Base-by-base conservation (phyloP, 2,329 filamentous ascomycete species). In the Verticillium klebahnii region DNA sequence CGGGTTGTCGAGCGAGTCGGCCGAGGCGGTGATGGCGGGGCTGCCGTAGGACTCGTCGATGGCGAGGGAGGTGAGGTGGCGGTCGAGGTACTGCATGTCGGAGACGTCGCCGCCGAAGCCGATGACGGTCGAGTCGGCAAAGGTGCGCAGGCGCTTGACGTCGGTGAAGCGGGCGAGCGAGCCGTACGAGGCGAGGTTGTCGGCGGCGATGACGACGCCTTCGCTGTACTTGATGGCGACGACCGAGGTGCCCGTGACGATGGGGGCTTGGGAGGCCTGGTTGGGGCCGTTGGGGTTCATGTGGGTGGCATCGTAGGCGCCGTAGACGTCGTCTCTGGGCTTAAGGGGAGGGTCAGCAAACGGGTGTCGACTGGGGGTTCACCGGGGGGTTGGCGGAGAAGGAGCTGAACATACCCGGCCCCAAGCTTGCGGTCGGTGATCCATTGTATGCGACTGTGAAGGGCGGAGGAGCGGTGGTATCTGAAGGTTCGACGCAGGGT, bases 11-110 rank as follows among this genome's bases (percentile, higher is more conserved):
- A 45, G 58, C 8, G 40, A 25, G 39, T 58, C 57, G 52, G 66
- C 63, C 52, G 75, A 74, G 71, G 82, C 78, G 64, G 72, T 77
- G 56, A 62, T 72, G 67, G 72, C 74, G 64, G 72, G 76, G 67
- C 70, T 73, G 67, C 76, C 84, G 82, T 99, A 98, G 74, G 92
- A 90, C 82, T 98, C 93, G 75, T 90, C 85, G 76, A 96, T 92
- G 74, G 91, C 88, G 70, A 98, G 89, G 66, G 91, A 90, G 72
- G 85, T 89, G 69, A 99, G 89, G 72, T 97, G 87, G 69, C 95
- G 89, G 85, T 97, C 91, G 69, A 99, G 88, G 82, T 96, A 96
- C 82, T 99, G 95, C 95, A 99, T 98, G 82, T 99, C 95, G 67
- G 92, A 96, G 70, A 99, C 89, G 81, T 99, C 95, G 76, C 95